Evolutionary conservation across 129 eudicot species (phyloP), one percentile per base, ranked within the genome.

Genomic region (Artemisia argyi): DNA sequence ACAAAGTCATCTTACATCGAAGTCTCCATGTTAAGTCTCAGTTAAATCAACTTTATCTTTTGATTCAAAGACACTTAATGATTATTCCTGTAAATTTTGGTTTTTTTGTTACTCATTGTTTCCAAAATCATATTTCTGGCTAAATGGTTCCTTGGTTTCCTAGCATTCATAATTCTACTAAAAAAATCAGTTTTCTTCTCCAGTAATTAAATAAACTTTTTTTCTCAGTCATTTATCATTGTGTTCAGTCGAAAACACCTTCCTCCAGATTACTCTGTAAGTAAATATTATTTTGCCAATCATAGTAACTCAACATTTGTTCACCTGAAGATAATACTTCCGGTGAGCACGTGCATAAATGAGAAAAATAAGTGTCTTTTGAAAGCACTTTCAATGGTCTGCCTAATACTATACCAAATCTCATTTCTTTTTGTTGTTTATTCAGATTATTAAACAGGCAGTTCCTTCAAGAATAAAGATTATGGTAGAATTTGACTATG

Each of bases 371-470:
- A 15, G 47, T 24, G 32, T 26, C 46, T 47, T n/a, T 73, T 50
- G 17, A 62, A 73, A 73, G 63, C 42, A 73, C 62, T 62, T 73
- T 61, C n/a, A 73, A 7, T 73, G 69, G 77, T 61, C 69, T 61
- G 30, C 35, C 44, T 73, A 61, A 61, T 64, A 64, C 71, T 71
- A 61, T 64, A 52, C 78, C 78, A 24, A 74, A 74, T 65, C 46
- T 61, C 28, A 49, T 48, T 61, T 61, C 61, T 73, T 49, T 32
- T 51, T 32, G 46, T 63, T 63, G 16, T 32, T 74, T 63, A 51
- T 64, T 64, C 26, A 39, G 11, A 17, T 32, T 20, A 32, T 52
- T 74, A 32, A 72, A 64, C 64, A 63, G 65, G 11, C 39, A 53
- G 24, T 51, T 28, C 24, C 22, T 58, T 32, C 32, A 50, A 64